Evolutionary conservation across 768 basidiomycete species (phyloP).

Genomic region (Phanerochaete carnosa): DNA sequence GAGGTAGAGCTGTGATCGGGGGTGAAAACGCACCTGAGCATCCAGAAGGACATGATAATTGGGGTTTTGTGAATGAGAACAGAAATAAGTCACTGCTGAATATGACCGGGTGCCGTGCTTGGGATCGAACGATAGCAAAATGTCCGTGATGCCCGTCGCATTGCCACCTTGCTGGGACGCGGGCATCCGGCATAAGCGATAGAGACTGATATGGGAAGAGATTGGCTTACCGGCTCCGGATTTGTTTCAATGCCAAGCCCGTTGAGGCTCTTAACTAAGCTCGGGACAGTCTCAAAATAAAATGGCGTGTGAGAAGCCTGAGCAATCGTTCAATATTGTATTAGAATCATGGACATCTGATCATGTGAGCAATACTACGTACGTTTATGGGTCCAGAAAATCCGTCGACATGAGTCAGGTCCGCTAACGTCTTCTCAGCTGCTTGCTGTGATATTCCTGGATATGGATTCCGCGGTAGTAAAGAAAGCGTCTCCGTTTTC

Average conservation of each 20-base stretch:
- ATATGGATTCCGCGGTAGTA: neutral
- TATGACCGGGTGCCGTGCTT: neutral
- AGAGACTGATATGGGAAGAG: neutral
- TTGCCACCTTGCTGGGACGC: neutral
- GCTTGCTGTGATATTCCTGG: neutral
- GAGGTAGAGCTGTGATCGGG: no score
- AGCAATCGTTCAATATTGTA: neutral
- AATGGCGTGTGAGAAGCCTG: neutral
- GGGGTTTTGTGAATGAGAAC: neutral
- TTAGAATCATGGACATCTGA: neutral
- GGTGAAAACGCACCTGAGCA: neutral
- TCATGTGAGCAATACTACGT: neutral
- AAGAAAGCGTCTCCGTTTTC: conserved; percentile 14
- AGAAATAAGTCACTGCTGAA: neutral
- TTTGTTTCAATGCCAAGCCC: neutral
- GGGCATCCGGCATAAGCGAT: neutral
- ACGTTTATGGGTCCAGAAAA: neutral
- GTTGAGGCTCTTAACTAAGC: neutral
- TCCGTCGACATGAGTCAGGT: neutral
- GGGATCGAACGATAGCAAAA: neutral
- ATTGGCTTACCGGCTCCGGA: neutral
- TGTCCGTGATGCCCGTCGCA: neutral
- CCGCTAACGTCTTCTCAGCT: neutral
- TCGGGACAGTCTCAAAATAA: neutral
- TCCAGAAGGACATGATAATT: neutral